These are phyloP conservation scores for Starmerella vaccinii DNA, from an alignment of 805 yeast genomes.

Conservation along the genomic window DNA sequence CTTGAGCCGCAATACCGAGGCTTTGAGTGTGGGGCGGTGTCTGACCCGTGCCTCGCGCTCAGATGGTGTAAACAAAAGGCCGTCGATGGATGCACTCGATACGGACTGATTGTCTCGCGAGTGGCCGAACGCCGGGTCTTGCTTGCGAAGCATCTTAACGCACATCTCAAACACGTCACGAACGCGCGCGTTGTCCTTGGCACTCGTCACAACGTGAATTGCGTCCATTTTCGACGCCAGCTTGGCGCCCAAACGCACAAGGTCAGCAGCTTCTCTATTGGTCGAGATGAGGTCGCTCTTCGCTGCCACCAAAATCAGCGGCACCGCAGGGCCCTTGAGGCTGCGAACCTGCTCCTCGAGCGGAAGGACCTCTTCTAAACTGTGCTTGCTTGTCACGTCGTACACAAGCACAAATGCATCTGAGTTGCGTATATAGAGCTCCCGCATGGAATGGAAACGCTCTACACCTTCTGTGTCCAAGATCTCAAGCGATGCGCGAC, in stretches of 20 bases:
- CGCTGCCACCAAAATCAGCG: conserved; percentile 85
- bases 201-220: conserved; percentile 88
- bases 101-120: conserved; percentile 12
- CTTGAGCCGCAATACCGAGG: conserved; percentile 18
- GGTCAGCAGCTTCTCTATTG: conserved; percentile 52
- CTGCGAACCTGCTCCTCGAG: conserved; percentile 75
- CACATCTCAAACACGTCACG: conserved; percentile 84
- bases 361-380: conserved; percentile 66
- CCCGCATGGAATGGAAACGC: conserved; percentile 93
- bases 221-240: conserved; percentile 81
- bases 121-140: conserved; percentile 7
- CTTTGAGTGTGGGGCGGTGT: conserved; percentile 17
- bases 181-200: conserved; percentile 80
- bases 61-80: conserved; percentile 15
- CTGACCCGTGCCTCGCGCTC: conserved; percentile 6
- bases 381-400: conserved; percentile 64
- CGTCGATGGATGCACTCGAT: conserved; percentile 18
- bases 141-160: conserved; percentile 52
- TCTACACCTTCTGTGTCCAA: conserved; percentile 92
- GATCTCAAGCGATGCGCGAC: conserved; percentile 75
- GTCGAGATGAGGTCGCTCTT: conserved; percentile 75
- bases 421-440: conserved; percentile 57
- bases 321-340: conserved; percentile 72
- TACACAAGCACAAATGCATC: conserved; percentile 84
- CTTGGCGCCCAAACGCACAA: conserved; percentile 59